These are phyloP conservation scores for Trichoderma sp. DNA, from an alignment of 2,329 filamentous ascomycete genomes.

Conservation along the genomic window DNA sequence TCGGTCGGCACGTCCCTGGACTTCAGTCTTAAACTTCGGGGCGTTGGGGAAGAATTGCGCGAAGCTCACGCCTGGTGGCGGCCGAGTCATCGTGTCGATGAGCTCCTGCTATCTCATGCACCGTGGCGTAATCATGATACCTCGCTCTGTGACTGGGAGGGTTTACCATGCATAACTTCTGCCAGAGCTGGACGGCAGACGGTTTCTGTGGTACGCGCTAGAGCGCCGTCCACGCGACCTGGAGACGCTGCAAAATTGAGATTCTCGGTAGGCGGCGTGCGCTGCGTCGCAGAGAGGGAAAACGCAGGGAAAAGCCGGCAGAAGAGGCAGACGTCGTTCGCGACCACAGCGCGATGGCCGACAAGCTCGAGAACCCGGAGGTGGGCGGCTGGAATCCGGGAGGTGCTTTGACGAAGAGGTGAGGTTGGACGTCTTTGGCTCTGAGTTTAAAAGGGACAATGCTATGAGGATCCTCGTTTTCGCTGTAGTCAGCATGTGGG, in stretches of 20 bases:
- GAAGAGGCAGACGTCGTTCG: conserved; percentile 7
- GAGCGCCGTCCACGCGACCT: conserved; percentile 46
- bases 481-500: conserved; percentile 24
- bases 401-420: conserved; percentile 22
- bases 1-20: conserved; percentile 42
- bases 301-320: conserved; percentile 6
- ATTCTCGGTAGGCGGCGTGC: conserved; percentile 19
- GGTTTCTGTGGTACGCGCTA: conserved; percentile 31
- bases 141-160: conserved; percentile 38
- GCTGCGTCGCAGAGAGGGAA: conserved; percentile 16
- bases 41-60: conserved; percentile 84
- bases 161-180: conserved; percentile 31
- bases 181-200: conserved; percentile 17
- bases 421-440: conserved; percentile 22
- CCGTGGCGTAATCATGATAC: conserved; percentile 60
- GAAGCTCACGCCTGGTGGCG: conserved; percentile 72
- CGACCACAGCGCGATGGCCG: conserved; percentile 27
- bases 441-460: conserved; percentile 26
- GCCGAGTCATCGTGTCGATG: conserved; percentile 73
- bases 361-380: conserved; percentile 10
- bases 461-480: conserved; percentile 26
- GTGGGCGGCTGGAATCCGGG: conserved; percentile 15
- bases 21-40: conserved; percentile 61
- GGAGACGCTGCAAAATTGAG: conserved; percentile 25
- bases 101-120: conserved; percentile 53